A percentile compares a stretch with the other conserved stretches of the same genome.
Evolutionary conservation across 805 yeast species (phyloP).

Genomic region (Ogataea minuta): DNA sequence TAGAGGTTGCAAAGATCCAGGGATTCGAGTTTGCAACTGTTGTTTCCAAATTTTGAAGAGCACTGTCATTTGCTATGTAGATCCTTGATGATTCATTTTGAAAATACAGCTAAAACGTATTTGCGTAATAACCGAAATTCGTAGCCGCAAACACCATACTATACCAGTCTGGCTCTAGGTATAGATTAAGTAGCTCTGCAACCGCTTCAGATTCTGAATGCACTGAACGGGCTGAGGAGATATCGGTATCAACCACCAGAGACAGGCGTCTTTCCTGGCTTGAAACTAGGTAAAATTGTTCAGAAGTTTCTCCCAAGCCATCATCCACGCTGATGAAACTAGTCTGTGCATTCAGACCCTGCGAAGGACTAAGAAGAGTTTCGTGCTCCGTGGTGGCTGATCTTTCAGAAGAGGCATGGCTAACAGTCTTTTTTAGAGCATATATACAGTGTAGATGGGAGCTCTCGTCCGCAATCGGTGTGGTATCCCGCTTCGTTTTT

Average conservation of each 20-base stretch:
- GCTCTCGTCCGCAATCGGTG: background rate
- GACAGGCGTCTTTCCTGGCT: background rate
- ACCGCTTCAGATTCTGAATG: conserved; percentile 2
- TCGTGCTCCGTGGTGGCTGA: conserved; percentile 1
- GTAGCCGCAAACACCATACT: conserved; percentile 1
- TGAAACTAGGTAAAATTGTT: conserved; percentile 1
- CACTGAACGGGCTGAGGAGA: conserved; percentile 4
- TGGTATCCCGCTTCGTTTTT: background rate
- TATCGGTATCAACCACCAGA: background rate
- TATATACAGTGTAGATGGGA: background rate
- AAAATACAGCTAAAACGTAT: background rate
- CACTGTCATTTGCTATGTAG: background rate
- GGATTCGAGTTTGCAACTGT: conserved; percentile 61
- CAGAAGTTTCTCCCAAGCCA: background rate
- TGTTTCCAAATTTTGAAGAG: conserved; percentile 33
- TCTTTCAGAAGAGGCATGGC: background rate
- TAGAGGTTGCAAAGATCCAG: conserved; percentile 61
- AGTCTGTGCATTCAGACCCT: background rate
- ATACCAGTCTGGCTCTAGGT: background rate
- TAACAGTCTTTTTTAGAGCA: background rate
- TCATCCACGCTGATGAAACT: conserved; percentile 4
- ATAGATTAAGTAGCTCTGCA: conserved; percentile 6
- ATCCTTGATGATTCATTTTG: background rate
- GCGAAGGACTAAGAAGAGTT: background rate
- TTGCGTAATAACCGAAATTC: conserved; percentile 3